Evolutionary conservation across 257 asterid species (phyloP), one percentile per base, ranked within the genome.

Genomic region (Capsicum pubescens): DNA sequence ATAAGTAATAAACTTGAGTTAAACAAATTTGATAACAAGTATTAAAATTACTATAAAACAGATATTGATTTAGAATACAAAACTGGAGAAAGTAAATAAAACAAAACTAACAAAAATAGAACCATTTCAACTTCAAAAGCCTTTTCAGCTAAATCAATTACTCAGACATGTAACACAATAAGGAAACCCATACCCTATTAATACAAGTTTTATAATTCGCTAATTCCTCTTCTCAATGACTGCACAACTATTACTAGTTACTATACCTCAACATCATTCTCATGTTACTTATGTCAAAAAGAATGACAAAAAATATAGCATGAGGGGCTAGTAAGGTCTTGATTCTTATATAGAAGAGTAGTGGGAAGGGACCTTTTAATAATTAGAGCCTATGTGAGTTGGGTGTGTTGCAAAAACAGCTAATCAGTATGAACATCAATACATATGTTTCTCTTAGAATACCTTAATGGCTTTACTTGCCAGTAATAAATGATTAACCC

Each of bases 361-460:
- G 32, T 26, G 32, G 32, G 32, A 26, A 26, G 1, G 2, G 32
- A 26, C 32, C 32, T 26, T 26, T 26, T 26, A 26, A 26, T 26
- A 26, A 26, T 26, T 26, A 26, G 63, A 26, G 63, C 64, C 15
- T 21, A 8, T 14, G 8, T 13, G 48, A 26, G 48, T 50, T n/a
- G 0, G 61, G 81, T 76, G 26, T 21, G 50, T 74, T 72, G 60
- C 81, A 54, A 76, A 54, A 52, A 48, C 63, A 76, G 9, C 81
- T 52, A 54, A 52, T 76, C 9, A 26, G n/a, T 26, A 54, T 76
- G 81, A 76, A 52, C 59, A 54, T 54, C 26, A 77, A 32, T 13
- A 77, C 46, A 12, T 50, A 35, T 6, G 8, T 76, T 76, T 76
- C 81, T 26, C 63, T 76, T 52, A 76, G 48, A 48, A 74, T 74